phyloP scores from a whole-genome alignment of 1,284 basidiomycete genomes.

The Boletus mariae region DNA sequence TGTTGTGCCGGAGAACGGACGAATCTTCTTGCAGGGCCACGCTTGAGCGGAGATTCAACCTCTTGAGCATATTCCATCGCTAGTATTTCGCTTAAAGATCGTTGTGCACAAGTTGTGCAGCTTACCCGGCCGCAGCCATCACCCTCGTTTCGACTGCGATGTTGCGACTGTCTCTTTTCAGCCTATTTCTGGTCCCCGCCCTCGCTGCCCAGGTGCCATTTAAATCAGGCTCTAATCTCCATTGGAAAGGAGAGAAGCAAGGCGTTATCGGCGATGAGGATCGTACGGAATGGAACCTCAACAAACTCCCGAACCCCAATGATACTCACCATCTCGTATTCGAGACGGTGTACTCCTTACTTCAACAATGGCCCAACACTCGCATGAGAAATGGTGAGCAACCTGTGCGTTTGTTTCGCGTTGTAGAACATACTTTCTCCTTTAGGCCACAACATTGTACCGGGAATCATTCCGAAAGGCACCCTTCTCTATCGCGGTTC shows the following conservation, averaged over 20 bases:
- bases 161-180: neutral
- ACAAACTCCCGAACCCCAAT: too few species aligned
- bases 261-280: too few species aligned
- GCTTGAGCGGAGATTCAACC: too few species aligned
- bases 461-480: conserved; percentile 37
- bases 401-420: neutral
- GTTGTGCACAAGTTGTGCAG: too few species aligned
- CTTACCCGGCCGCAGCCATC: conserved; percentile 14
- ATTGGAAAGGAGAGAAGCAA: neutral
- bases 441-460: conserved; percentile 44
- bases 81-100: too few species aligned
- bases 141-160: neutral
- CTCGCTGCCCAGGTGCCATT: neutral
- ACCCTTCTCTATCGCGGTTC: conserved; percentile 43
- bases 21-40: too few species aligned
- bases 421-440: neutral
- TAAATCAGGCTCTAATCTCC: too few species aligned
- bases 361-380: neutral
- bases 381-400: neutral
- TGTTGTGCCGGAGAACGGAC: too few species aligned
- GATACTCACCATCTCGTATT: neutral
- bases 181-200: neutral
- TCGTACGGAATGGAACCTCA: too few species aligned
- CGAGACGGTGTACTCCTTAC: neutral
- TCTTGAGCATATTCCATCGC: too few species aligned